Conservation (phyloP, 2,329 filamentous ascomycete species). For the Hymenoscyphus fraxineus region DNA sequence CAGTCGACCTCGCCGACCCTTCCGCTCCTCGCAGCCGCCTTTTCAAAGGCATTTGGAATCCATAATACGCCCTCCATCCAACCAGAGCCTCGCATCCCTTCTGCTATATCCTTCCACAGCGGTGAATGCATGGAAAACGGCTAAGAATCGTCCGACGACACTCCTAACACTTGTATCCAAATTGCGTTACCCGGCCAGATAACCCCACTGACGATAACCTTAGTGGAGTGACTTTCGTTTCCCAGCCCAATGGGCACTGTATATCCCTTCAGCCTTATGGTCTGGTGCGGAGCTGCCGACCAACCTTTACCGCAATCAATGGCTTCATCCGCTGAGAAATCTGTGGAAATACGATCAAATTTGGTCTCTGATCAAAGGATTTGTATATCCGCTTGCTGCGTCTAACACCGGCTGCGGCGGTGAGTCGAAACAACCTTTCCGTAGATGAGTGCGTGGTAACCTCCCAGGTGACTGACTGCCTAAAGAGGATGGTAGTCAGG, state of each 20-base stretch:
- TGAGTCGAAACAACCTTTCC: background rate
- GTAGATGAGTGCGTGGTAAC: background rate
- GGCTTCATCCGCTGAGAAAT: background rate
- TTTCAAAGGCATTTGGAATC: conserved; percentile 6
- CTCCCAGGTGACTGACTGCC: background rate
- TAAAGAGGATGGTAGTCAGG: background rate
- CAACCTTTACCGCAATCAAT: background rate
- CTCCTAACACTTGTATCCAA: background rate
- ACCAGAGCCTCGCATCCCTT: background rate
- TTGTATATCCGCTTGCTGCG: background rate
- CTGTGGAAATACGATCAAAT: background rate
- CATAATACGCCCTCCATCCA: conserved; percentile 4
- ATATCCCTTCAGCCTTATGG: conserved; percentile 2
- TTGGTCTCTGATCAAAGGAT: background rate
- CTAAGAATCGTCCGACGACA: background rate
- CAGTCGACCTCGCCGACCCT: background rate
- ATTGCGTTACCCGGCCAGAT: background rate
- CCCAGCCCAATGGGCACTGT: background rate
- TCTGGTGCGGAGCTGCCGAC: conserved; percentile 1
- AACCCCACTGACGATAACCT: background rate
- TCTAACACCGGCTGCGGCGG: background rate
- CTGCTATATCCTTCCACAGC: conserved; percentile 3
- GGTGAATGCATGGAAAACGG: background rate
- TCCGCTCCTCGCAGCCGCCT: conserved; percentile 4
- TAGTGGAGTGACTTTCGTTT: background rate